Conservation (phyloP, 345 rosid genomes). For the Geranium brycei region DNA sequence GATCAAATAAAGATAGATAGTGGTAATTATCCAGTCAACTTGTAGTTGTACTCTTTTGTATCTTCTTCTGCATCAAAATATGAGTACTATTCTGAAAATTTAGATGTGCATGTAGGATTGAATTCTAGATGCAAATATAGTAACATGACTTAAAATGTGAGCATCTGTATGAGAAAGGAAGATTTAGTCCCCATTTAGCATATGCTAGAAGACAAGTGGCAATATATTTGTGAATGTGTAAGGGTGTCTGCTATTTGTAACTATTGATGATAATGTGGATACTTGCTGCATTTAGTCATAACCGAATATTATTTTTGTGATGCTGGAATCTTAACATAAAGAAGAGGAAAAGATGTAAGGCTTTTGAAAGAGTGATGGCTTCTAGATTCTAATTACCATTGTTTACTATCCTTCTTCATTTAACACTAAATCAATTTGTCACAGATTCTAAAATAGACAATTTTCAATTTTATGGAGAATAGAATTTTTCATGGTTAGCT, state of each 20-base stretch:
- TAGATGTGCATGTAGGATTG: neutral
- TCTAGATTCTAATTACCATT: neutral
- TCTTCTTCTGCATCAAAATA: neutral
- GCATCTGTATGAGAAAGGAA: neutral
- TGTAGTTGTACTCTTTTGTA: neutral
- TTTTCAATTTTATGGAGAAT: neutral
- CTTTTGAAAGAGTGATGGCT: neutral
- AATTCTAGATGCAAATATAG: neutral
- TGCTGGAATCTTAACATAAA: neutral
- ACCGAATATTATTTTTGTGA: neutral
- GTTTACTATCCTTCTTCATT: neutral
- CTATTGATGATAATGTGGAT: neutral
- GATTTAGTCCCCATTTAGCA: no score
- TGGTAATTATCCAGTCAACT: neutral
- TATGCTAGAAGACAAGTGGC: neutral
- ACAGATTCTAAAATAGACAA: neutral
- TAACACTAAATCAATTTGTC: neutral
- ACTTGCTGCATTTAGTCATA: neutral
- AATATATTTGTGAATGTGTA: neutral
- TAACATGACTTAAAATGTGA: neutral
- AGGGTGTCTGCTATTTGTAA: no score
- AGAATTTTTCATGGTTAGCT: no score
- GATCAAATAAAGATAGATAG: slow-evolving; percentile 11
- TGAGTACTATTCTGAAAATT: neutral
- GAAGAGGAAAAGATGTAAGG: neutral